Base-by-base conservation (phyloP, 2,329 filamentous ascomycete species). In the Decorospora gaudefroyi region DNA sequence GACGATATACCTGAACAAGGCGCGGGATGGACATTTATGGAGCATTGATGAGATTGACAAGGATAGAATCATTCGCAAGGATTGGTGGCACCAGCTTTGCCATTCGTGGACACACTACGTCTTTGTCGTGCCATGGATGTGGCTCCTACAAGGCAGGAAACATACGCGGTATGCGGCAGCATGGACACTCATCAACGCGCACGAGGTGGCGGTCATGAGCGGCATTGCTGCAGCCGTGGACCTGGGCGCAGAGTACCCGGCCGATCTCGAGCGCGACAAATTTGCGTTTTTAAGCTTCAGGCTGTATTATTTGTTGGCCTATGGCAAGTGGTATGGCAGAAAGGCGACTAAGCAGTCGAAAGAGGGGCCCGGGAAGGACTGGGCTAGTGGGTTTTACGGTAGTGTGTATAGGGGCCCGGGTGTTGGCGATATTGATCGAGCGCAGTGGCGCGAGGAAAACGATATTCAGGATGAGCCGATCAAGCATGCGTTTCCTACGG, bases 161-260 rank as follows among this genome's bases (percentile, higher is more conserved):
- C 73, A 75, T 34, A 88, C 85, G 0, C 73, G 76, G 15, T 88
- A 82, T 61, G 85, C 84, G 0, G 81, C 81, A 1, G 78, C 78
- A 5, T 88, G 85, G 85, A 88, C 85, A 0, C 72, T 88, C 43
- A 80, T 87, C 46, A 85, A 85, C 51, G 82, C 83, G 57, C 82
- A 89, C 55, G 86, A 89, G 59, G 75, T 87, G 7, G 86, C 86
- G 1, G 83, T 84, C 43, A 83, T 89, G 35, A 83, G 79, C 42
- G 85, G 86, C 0, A 86, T 88, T 33, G 82, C 84, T 3, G 86
- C 85, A 2, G 86, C 85, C 0, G 86, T 86, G 40, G 79, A 82
- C 32, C 72, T 88, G 0, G 86, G 86, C 0, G 86, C 85, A 0
- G 72, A 76, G 1, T 88, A 88, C 56, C 73, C 74, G 1, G 79